A percentile compares a stretch with the other conserved stretches of the same genome.
phyloP scores from a whole-genome alignment of 805 yeast species.

The Cyberlindnera saturnus region DNA sequence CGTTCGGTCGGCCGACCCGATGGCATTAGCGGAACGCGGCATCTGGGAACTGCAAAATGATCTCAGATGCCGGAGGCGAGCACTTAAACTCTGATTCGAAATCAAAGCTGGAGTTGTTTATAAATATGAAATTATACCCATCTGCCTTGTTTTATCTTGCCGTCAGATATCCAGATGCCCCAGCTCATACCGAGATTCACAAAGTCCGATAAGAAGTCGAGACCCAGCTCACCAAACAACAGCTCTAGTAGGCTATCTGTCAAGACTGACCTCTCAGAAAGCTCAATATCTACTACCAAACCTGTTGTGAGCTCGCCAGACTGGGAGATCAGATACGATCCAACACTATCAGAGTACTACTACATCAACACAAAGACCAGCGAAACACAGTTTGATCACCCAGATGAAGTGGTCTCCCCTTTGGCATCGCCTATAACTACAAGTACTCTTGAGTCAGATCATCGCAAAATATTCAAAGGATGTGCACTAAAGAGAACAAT shows the following conservation, averaged over 20 bases:
- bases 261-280: neutral
- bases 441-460: slow-evolving; percentile 1
- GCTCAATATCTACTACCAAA: neutral
- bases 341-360: slow-evolving; percentile 26
- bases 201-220: neutral
- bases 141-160: neutral
- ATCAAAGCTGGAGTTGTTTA: no score
- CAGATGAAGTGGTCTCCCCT: slow-evolving; percentile 32
- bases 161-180: neutral
- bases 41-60: no score
- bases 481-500: slow-evolving; percentile 16
- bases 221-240: neutral
- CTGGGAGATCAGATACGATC: slow-evolving; percentile 24
- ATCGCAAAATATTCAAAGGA: slow-evolving; percentile 5
- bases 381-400: slow-evolving; percentile 31
- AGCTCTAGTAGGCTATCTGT: neutral
- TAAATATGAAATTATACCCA: no score
- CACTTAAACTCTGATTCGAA: no score
- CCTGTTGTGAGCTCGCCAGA: slow-evolving; percentile 16
- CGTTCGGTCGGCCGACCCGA: no score
- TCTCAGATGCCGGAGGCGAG: no score
- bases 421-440: slow-evolving; percentile 6
- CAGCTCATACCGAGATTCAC: neutral
- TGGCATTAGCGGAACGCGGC: no score
- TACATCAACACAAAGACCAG: slow-evolving; percentile 26